Percentiles rank a stretch among this genome's conserved stretches.
phyloP scores from a whole-genome alignment of 2,329 filamentous ascomycete species.

The Reticulascus tulasneorum region DNA sequence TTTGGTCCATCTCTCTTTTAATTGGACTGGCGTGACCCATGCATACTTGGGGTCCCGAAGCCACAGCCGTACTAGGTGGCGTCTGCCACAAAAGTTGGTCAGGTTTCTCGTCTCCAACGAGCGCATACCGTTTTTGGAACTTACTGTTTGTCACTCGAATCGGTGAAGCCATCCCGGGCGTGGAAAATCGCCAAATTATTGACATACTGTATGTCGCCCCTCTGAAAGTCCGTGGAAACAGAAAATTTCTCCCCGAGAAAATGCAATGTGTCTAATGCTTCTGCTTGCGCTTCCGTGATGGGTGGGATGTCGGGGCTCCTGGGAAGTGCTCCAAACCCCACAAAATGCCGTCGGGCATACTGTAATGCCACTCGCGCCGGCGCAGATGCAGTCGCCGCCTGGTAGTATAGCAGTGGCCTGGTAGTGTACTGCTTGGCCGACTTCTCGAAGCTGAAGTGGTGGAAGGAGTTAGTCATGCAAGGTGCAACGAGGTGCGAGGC shows the following conservation, averaged over 20 bases:
- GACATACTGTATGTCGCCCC: constrained; percentile 50
- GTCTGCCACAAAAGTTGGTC: constrained; percentile 29
- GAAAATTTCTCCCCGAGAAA: constrained; percentile 43
- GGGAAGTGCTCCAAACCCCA: constrained; percentile 52
- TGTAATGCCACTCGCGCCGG: constrained; percentile 56
- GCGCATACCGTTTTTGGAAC: constrained; percentile 13
- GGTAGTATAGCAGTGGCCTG: constrained; percentile 53
- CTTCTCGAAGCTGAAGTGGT: constrained; percentile 52
- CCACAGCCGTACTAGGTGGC: constrained; percentile 48
- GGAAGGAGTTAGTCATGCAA: background rate
- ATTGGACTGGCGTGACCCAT: constrained; percentile 41
- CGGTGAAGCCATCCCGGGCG: constrained; percentile 44
- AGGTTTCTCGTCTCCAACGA: constrained; percentile 13
- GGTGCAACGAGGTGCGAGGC: background rate
- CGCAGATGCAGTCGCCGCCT: constrained; percentile 37
- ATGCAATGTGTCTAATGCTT: constrained; percentile 49
- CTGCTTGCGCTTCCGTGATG: constrained; percentile 48
- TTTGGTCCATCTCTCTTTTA: constrained; percentile 46
- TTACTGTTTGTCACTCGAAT: constrained; percentile 39
- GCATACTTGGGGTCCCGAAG: constrained; percentile 44
- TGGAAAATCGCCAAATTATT: constrained; percentile 55
- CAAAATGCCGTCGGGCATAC: constrained; percentile 56
- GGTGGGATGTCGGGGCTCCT: constrained; percentile 52
- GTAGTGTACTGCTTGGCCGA: constrained; percentile 37
- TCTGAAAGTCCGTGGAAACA: constrained; percentile 40